Evolutionary conservation across 2,329 filamentous ascomycete genomes (phyloP).

Genomic region (Penicillium sumatraense): DNA sequence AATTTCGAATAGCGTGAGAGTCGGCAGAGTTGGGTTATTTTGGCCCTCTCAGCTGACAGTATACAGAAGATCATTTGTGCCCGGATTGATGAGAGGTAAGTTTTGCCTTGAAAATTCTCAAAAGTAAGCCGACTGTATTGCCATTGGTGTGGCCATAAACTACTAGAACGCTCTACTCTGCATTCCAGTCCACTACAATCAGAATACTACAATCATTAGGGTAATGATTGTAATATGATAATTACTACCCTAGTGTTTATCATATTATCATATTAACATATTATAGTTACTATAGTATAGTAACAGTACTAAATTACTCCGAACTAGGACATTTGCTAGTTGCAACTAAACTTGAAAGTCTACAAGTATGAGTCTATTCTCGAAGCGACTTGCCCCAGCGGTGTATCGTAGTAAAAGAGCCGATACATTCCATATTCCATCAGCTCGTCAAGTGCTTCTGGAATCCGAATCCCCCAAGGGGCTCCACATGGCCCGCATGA

Average conservation of each 20-base stretch:
- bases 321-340: too few relatives aligned
- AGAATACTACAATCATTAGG: too few relatives aligned
- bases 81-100: not conserved
- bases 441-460: not conserved
- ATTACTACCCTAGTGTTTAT: too few relatives aligned
- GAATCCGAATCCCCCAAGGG: constrained; percentile 6
- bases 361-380: constrained; percentile 4
- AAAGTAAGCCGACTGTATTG: not conserved
- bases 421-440: not conserved
- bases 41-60: not conserved
- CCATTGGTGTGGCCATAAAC: too few relatives aligned
- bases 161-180: too few relatives aligned
- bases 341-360: too few relatives aligned
- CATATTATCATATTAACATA: too few relatives aligned
- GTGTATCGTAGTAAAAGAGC: not conserved
- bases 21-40: not conserved
- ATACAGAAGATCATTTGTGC: not conserved
- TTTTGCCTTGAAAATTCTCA: not conserved
- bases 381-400: not conserved
- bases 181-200: too few relatives aligned
- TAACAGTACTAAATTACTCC: not conserved
- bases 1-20: not conserved
- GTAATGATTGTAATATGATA: too few relatives aligned
- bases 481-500: constrained; percentile 6
- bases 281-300: too few relatives aligned